Conservation (phyloP, 768 basidiomycete genomes). For the Naematelia encephala region DNA sequence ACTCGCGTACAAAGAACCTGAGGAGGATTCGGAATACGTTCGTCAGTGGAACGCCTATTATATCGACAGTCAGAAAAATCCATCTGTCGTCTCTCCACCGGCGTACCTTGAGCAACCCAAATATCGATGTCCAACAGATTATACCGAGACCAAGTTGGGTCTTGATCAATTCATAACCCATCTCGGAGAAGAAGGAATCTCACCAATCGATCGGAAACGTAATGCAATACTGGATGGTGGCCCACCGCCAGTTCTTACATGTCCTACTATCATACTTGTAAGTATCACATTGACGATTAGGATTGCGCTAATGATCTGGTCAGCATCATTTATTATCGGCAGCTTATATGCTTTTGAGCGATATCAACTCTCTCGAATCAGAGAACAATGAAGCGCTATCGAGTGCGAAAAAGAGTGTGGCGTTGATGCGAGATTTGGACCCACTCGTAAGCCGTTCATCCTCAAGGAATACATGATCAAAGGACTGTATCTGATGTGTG, state of each 20-base stretch:
- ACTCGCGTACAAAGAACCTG: constrained; percentile 32
- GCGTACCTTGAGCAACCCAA: constrained; percentile 36
- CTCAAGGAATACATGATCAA: not conserved
- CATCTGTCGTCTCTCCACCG: constrained; percentile 13
- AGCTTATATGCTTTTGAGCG: constrained; percentile 36
- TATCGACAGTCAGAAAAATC: constrained; percentile 1
- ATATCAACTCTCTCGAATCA: constrained; percentile 38
- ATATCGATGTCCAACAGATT: constrained; percentile 31
- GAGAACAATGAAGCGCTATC: constrained; percentile 35
- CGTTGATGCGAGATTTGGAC: constrained; percentile 22
- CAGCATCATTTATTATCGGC: constrained; percentile 37
- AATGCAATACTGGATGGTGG: constrained; percentile 23
- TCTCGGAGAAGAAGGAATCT: constrained; percentile 34
- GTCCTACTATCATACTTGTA: constrained; percentile 29
- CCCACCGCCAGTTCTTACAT: constrained; percentile 18
- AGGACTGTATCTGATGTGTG: not conserved
- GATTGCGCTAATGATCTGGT: not conserved
- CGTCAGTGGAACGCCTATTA: constrained; percentile 20
- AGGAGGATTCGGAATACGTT: constrained; percentile 34
- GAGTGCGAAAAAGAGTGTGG: constrained; percentile 25
- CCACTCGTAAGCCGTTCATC: constrained; percentile 27
- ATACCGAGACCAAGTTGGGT: constrained; percentile 23
- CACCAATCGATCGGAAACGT: constrained; percentile 24
- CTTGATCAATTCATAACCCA: constrained; percentile 26
- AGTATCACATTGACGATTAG: constrained; percentile 7